These are phyloP conservation scores for Barnettozyma sucrosica DNA, from an alignment of 805 yeast genomes.

Conservation along the genomic window DNA sequence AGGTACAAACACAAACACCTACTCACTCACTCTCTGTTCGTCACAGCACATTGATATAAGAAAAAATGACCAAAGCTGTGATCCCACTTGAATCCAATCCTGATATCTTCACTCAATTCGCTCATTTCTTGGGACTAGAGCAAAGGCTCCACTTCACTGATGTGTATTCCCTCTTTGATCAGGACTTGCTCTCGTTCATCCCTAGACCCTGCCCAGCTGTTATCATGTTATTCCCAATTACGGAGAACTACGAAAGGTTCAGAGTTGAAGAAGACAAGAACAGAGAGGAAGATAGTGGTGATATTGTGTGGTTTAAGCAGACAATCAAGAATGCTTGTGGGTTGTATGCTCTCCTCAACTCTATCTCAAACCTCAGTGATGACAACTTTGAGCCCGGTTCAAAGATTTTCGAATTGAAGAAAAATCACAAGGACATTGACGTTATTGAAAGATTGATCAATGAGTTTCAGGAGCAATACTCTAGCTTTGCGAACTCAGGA, in stretches of 20 bases:
- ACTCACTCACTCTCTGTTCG: too few relatives aligned
- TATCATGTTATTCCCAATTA: constrained; percentile 78
- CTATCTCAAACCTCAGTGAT: constrained; percentile 36
- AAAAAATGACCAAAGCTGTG: constrained; percentile 34
- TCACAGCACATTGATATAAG: too few relatives aligned
- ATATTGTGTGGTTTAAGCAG: constrained; percentile 75
- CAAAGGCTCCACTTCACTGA: constrained; percentile 63
- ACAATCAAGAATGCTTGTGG: constrained; percentile 90
- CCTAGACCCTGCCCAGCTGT: constrained; percentile 79
- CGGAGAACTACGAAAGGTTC: constrained; percentile 51
- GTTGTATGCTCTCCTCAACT: constrained; percentile 77
- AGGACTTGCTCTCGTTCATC: constrained; percentile 69
- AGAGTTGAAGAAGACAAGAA: constrained; percentile 35
- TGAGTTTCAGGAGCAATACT: constrained; percentile 39
- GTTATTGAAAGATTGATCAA: constrained; percentile 37
- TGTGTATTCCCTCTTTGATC: constrained; percentile 78
- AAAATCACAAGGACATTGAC: constrained; percentile 12
- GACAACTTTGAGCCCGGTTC: constrained; percentile 19
- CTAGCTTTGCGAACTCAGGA: constrained; percentile 33
- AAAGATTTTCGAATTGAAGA: constrained; percentile 14
- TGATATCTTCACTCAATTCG: constrained; percentile 65
- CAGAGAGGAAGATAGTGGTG: constrained; percentile 10
- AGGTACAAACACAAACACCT: too few relatives aligned
- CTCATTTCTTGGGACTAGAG: constrained; percentile 60
- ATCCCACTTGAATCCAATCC: constrained; percentile 93